Evolutionary conservation across 176 grass and related monocot genomes (phyloP).

Genomic region (Bothriochloa decipiens): DNA sequence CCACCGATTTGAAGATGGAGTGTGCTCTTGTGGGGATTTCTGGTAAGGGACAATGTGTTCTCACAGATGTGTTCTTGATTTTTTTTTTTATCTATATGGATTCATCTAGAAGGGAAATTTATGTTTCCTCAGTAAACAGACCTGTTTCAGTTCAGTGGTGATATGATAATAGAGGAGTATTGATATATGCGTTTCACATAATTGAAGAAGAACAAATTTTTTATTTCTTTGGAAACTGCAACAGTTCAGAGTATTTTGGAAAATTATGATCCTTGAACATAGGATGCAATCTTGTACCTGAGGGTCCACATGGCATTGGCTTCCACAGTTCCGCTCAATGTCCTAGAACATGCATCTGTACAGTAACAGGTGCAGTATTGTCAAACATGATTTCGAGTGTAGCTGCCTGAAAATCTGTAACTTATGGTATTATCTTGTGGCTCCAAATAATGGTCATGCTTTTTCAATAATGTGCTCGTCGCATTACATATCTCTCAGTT

Average conservation of each 20-base stretch:
- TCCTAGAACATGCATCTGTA: background rate
- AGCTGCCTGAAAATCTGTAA: slow-evolving; percentile 26
- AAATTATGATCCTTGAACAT: slow-evolving; percentile 9
- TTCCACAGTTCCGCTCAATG: background rate
- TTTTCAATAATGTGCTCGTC: slow-evolving; percentile 9
- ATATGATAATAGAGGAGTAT: background rate
- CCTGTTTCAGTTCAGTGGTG: slow-evolving; percentile 14
- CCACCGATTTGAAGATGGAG: slow-evolving; percentile 79
- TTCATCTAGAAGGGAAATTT: background rate
- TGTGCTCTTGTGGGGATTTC: slow-evolving; percentile 89
- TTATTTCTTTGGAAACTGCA: background rate
- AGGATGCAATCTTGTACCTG: slow-evolving; percentile 10
- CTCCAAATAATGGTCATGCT: background rate
- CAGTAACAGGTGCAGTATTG: background rate
- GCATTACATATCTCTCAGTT: slow-evolving; percentile 3
- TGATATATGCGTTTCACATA: slow-evolving; percentile 6
- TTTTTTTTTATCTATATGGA: slow-evolving; percentile 29
- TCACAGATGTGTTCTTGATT: slow-evolving; percentile 14
- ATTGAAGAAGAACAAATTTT: background rate
- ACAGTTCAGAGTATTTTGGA: slow-evolving; percentile 17
- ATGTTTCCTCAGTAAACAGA: slow-evolving; percentile 4
- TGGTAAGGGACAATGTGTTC: slow-evolving; percentile 55
- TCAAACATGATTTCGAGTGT: background rate
- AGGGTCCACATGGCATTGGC: background rate
- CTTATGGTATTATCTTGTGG: slow-evolving; percentile 27